phyloP scores from a whole-genome alignment of 306 rosid genomes.

The Citrullus mucosospermus region DNA sequence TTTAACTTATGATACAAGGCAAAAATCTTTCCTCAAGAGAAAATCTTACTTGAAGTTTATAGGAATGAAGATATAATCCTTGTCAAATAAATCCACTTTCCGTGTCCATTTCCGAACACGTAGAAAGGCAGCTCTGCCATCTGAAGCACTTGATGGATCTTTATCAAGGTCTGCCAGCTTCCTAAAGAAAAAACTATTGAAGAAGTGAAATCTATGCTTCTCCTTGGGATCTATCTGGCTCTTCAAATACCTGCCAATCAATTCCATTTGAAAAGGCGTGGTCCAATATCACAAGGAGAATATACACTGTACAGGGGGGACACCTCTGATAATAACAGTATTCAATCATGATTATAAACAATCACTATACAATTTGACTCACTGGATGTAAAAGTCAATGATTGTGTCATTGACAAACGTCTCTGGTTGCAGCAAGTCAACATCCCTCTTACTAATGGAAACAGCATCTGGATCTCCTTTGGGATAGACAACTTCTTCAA shows the following conservation, averaged over 20 bases:
- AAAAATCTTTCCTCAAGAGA: background rate
- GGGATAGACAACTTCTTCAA: slow-evolving; percentile 77
- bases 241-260: slow-evolving; percentile 55
- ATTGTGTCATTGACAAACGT: slow-evolving; percentile 85
- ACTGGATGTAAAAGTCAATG: slow-evolving; percentile 88
- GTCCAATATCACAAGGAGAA: background rate
- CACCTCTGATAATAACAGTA: background rate
- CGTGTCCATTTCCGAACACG: slow-evolving; percentile 98
- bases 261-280: background rate
- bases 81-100: slow-evolving; percentile 74
- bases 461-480: slow-evolving; percentile 93
- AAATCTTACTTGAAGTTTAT: slow-evolving; percentile 71
- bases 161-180: slow-evolving; percentile 94
- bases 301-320: background rate
- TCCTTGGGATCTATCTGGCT: slow-evolving; percentile 61
- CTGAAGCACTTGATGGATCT: slow-evolving; percentile 84
- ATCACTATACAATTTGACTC: slow-evolving; percentile 21
- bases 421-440: slow-evolving; percentile 90
- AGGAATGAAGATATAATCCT: slow-evolving; percentile 90
- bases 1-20: background rate
- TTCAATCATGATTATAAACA: background rate
- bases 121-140: slow-evolving; percentile 82
- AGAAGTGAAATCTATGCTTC: slow-evolving; percentile 66
- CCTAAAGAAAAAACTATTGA: slow-evolving; percentile 93
- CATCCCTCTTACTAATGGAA: slow-evolving; percentile 81